Evolutionary conservation across 441 rosid species (phyloP), one percentile per base, ranked within the genome.

Genomic region (Sinapis alba): DNA sequence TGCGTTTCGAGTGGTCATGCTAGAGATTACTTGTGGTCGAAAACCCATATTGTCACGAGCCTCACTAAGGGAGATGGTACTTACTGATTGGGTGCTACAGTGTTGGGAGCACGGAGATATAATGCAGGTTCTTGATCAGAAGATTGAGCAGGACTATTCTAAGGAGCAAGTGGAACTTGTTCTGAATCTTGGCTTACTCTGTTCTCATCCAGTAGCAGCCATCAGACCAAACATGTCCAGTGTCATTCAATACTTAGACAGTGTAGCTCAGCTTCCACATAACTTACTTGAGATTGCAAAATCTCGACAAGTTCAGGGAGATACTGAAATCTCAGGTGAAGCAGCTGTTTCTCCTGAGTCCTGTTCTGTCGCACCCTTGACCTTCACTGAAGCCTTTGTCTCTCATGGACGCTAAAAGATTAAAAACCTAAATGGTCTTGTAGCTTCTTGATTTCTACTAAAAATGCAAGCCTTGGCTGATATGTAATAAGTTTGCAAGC

Each of bases 151-250:
- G 26, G 26, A 24, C 26, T 24, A 24, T 24, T 3, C 26, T 24
- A 3, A 24, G 26, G 26, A 24, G 26, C 26, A 24, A 24, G 26
- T 24, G 26, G 26, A 24, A 24, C 26, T 24, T 24, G 26, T 24
- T 24, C 26, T 24, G 1, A 24, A 24, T 1, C 26, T 24, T 24
- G 26, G 26, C 26, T 24, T 24, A 24, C 26, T 24, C 26, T 24
- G 26, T 24, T 24, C 26, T 41, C 83, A 85, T 15, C 43, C 69
- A 0, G 27, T 65, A 21, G 80, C 89, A 7, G 69, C 71, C 12
- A 4, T 27, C 0, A 80, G 93, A 82, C 89, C 93, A n/a, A 83
- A 36, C 57, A 88, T 83, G 82, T 80, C 75, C 60, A 84, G 79
- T 45, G 85, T 82, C 72, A 23, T 82, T 28, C 84, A 82, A 13